Evolutionary conservation across 495 filamentous ascomycete genomes (phyloP), one percentile per base, ranked within the genome.

Genomic region (Penicillium soppii): DNA sequence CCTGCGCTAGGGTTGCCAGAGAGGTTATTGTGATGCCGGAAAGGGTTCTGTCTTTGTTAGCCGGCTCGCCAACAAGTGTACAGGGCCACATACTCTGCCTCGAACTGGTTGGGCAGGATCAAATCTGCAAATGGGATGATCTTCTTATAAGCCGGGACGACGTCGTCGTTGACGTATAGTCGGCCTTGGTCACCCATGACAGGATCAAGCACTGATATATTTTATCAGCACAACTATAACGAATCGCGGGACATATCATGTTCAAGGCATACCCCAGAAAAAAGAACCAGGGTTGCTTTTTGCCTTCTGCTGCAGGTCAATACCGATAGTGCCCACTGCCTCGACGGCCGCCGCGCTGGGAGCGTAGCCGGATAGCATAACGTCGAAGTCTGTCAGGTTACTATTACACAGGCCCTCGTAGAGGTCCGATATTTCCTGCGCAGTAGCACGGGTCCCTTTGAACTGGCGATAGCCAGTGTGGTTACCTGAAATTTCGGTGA

Each of bases 111-210:
- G 13, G 94, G 94, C 17, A 97, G 68, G 43, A 97, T 95, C 53
- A 98, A 66, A 64, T 98, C 95, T 4, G 94, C 95, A 58, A 91
- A 79, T 17, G 71, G 70, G 33, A 96, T 73, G 40, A 95, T 72
- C 12, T 75, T 78, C 66, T 88, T 91, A 67, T 97, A 98, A n/a
- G 86, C 89, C 0, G 91, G 91, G 26, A 96, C 86, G 3, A 94
- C 90, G 50, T 94, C 89, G 51, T 91, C 83, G 19, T 82, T 87
- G 39, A 98, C 91, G 66, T 98, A 98, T 17, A 97, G 74, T 30
- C 81, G 82, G 27, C 90, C 95, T 60, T 95, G 88, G 62, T 98
- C 94, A 37, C 94, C 94, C 94, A 98, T 98, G 12, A 98, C 95
- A 1, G 94, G 94, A 66, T 98, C 94, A 37, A 98, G 76, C n/a